Evolutionary conservation across 1,284 basidiomycete genomes (phyloP).

Genomic region (Puccinia polysora): DNA sequence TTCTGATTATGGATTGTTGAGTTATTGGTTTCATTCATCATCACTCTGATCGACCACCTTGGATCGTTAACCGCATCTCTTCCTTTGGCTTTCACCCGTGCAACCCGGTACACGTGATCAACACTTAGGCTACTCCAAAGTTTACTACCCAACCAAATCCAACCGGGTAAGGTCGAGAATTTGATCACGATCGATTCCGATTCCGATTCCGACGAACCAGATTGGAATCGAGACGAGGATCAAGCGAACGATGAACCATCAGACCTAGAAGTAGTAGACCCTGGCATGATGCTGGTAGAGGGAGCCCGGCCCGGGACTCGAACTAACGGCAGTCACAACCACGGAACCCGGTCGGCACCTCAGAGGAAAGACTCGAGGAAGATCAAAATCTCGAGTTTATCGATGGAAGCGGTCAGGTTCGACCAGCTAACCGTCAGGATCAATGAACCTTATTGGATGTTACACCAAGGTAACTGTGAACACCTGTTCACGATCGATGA

Average conservation of each 20-base stretch:
- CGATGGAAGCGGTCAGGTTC: slow-evolving; percentile 29
- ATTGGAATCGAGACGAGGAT: no score
- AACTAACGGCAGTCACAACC: no score
- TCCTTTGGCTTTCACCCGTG: no score
- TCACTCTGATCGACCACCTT: no score
- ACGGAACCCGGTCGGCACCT: not conserved
- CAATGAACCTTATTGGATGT: slow-evolving; percentile 70
- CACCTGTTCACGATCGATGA: slow-evolving; percentile 69
- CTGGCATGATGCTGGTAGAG: no score
- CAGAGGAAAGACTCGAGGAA: not conserved
- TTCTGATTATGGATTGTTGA: slow-evolving; percentile 24
- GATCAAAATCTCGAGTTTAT: slow-evolving; percentile 12
- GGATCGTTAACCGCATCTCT: no score
- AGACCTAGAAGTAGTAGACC: no score
- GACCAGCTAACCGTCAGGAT: slow-evolving; percentile 56
- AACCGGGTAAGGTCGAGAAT: slow-evolving; percentile 6
- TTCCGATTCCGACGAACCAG: no score
- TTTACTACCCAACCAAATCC: slow-evolving; percentile 1
- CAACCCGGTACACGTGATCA: no score
- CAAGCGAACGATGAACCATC: no score
- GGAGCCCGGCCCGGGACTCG: no score
- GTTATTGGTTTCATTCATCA: not conserved
- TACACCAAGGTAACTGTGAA: slow-evolving; percentile 73
- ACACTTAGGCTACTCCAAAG: slow-evolving; percentile 18
- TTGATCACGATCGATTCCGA: not conserved